Evolutionary conservation across 1,284 basidiomycete genomes (phyloP), one percentile per base, ranked within the genome.

Genomic region (Schizopora paradoxa): DNA sequence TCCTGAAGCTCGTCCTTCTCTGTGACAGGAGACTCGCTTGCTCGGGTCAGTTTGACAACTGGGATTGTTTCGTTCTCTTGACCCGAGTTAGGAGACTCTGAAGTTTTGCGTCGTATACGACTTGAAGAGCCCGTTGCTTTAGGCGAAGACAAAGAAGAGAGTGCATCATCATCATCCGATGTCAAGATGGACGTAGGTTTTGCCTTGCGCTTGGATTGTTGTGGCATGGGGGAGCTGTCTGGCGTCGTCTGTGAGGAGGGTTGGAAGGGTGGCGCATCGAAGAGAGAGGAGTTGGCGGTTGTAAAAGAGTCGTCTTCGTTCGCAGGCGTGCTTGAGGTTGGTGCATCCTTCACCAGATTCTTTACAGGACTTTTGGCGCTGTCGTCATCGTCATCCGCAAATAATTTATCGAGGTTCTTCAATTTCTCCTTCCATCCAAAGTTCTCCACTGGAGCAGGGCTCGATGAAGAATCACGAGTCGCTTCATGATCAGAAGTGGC

Each of bases 391-490:
- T 49, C 33, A 6, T 50, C 39, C 16, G 43, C 49, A 25, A 51
- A 51, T 21, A 39, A 33, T 16, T 39, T 31, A 37, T 51, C 49
- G 19, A 51, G 44, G 31, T 34, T 41, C 6, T 38, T 39, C 23
- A 51, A 37, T 16, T 41, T 44, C 22, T 43, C 41, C 28, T 25
- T 43, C 45, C 45, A 47, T 21, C 49, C 41, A 18, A 51, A 51
- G 10, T 10, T 8, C n/a, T n/a, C n/a, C n/a, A n/a, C n/a, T n/a
- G n/a, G n/a, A 14, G 32, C 13, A 14, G 10, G 14, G 32, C 43
- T 35, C 10, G 44, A 46, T 3, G 33, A 35, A 16, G 14, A 35
- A 8, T n/a, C 41, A 10, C 1, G 33, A 8, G 23, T 6, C 10
- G 21, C 11, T 1, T 36, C 23, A 16, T 18, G 7, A 34, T 11